phyloP scores from a whole-genome alignment of 2,329 filamentous ascomycete genomes.

The Fusarium sp. region DNA sequence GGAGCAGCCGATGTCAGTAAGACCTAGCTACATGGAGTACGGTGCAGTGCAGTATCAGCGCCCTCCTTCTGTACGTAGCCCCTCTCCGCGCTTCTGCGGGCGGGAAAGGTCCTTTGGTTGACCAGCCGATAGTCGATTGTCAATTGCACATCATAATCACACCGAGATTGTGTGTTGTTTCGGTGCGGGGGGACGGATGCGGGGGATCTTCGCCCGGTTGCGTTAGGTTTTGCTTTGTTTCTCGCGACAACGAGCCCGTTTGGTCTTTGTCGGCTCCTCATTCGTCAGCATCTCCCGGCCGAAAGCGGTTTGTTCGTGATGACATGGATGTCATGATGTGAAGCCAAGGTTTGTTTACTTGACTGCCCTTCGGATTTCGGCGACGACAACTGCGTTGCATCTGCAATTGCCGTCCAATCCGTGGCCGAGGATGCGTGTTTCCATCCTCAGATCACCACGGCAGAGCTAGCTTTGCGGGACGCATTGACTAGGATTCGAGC shows the following conservation, averaged over 20 bases:
- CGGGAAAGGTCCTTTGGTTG: slow-evolving; percentile 19
- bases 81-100: slow-evolving; percentile 11
- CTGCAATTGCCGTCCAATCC: slow-evolving; percentile 17
- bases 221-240: slow-evolving; percentile 3
- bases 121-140: slow-evolving; percentile 4
- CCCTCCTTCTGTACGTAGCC: slow-evolving; percentile 6
- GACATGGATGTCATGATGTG: slow-evolving; percentile 36
- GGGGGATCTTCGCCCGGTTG: slow-evolving; percentile 29
- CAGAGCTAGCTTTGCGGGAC: slow-evolving; percentile 8
- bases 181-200: slow-evolving; percentile 36
- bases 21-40: slow-evolving; percentile 11
- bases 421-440: neutral
- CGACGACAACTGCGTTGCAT: neutral
- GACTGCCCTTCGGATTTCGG: slow-evolving; percentile 23
- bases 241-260: slow-evolving; percentile 14
- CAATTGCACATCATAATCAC: slow-evolving; percentile 24
- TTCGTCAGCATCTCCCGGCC: slow-evolving; percentile 26
- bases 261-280: slow-evolving; percentile 23
- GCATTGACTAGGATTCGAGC: slow-evolving; percentile 7
- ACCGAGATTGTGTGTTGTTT: slow-evolving; percentile 24
- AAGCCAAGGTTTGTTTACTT: slow-evolving; percentile 39
- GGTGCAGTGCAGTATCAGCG: neutral
- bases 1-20: slow-evolving; percentile 24
- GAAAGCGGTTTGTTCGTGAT: slow-evolving; percentile 21
- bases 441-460: slow-evolving; percentile 25